Base-by-base conservation (phyloP, 2,329 filamentous ascomycete species). In the Botrytis deweyae region DNA sequence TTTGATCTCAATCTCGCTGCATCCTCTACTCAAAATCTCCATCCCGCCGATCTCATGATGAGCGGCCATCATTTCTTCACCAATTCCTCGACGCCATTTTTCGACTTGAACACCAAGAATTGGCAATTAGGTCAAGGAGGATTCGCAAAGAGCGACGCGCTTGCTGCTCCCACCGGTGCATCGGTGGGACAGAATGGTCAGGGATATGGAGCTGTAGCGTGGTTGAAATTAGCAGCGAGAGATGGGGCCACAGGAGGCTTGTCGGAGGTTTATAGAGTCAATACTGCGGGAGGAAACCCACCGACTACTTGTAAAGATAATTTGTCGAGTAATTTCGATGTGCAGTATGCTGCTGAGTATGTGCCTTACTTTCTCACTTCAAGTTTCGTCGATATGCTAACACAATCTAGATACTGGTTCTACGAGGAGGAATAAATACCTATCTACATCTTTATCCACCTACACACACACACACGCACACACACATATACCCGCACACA, bases 321-420 rank as follows among this genome's bases (percentile, higher is more conserved):
- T 38, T 86, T 89, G 85, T 82, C 86, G 0, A 85, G 86, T 18
- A 80, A 83, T 1, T 95, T 98, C 77, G 85, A 91, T 75, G 89
- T 97, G 22, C 86, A 95, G 80, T 98, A 98, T 83, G 87, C 93
- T 46, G 90, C 95, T 61, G 89, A 95, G 87, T 98, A 93, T 88
- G 91, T 91, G 87, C 75, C 88, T 81, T 73, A 52, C 29, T 63
- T 44, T 44, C 16, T 52, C 42, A 22, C 20, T 70, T 33, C 62
- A 29, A 6, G 69, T 9, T 73, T 40, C 62, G 36, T 38, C 46
- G 61, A 40, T 14, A 22, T 61, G 40, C 72, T 77, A 74, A 76
- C 64, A 33, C 62, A 3, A 29, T 22, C 29, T 38, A 80, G 80
- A 67, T 81, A 81, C 73, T 81, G 80, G 80, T 81, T 80, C 74